Conservation (phyloP, 2,329 filamentous ascomycete species). For the Thielaviopsis ethacetica region DNA sequence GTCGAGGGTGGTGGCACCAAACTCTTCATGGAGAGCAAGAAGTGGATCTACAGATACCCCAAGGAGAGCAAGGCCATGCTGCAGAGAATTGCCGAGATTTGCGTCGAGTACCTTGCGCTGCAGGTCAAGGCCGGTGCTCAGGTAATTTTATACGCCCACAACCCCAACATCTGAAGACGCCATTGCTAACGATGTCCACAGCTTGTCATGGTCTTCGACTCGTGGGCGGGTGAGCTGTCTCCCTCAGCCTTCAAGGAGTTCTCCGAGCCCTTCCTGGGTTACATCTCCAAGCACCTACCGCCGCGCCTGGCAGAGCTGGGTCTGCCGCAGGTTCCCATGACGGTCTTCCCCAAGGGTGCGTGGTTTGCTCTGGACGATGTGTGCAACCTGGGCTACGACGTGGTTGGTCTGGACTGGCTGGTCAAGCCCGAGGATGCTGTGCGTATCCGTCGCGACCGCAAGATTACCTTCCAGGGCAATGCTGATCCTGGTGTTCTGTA, state of each 20-base stretch:
- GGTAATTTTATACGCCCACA: conserved; percentile 25
- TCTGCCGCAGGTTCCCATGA: conserved; percentile 78
- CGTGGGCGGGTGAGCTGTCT: conserved; percentile 89
- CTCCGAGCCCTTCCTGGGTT: conserved; percentile 67
- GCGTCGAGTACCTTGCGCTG: conserved; percentile 82
- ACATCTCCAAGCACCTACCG: conserved; percentile 72
- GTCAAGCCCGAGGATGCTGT: conserved; percentile 77
- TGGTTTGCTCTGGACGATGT: conserved; percentile 86
- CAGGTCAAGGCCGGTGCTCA: conserved; percentile 91
- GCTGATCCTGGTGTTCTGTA: conserved; percentile 90
- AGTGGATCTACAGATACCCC: conserved; percentile 85
- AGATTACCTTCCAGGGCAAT: conserved; percentile 77
- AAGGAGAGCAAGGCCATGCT: conserved; percentile 65
- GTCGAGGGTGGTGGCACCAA: conserved; percentile 94
- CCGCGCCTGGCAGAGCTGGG: conserved; percentile 55
- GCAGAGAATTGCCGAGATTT: conserved; percentile 84
- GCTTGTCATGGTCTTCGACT: conserved; percentile 94
- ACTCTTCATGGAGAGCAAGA: conserved; percentile 86
- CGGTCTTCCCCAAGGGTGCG: conserved; percentile 92
- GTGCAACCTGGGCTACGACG: conserved; percentile 79
- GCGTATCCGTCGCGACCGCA: conserved; percentile 58
- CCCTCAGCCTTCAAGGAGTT: conserved; percentile 72
- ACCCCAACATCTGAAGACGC: neutral
- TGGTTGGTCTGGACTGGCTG: conserved; percentile 89
- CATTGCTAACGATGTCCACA: conserved; percentile 18